Percentiles rank a stretch among this genome's conserved stretches.
phyloP scores from a whole-genome alignment of 257 asterid species.

The Osmanthus fragrans region DNA sequence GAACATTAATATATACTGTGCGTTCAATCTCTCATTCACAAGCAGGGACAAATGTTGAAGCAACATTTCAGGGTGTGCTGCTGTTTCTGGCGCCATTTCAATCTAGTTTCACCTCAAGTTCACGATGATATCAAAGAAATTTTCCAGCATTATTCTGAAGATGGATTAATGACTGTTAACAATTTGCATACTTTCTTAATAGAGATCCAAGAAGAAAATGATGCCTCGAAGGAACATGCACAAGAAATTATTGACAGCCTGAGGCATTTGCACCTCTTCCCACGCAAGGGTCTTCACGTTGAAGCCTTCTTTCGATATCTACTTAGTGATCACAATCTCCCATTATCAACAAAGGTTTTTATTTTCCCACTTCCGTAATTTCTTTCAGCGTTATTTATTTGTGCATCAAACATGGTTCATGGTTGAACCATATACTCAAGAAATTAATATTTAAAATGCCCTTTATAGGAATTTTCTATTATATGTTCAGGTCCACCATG shows the following conservation, averaged over 20 bases:
- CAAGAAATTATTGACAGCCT: slow-evolving; percentile 12
- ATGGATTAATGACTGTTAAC: slow-evolving; percentile 22
- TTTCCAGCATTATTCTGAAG: slow-evolving; percentile 14
- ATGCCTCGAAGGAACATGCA: slow-evolving; percentile 7
- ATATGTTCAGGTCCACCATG: slow-evolving; percentile 25
- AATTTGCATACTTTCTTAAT: slow-evolving; percentile 10
- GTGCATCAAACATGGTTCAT: no score
- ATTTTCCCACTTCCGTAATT: not conserved
- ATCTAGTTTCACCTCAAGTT: slow-evolving; percentile 12
- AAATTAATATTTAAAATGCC: no score
- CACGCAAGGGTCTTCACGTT: slow-evolving; percentile 16
- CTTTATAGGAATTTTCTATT: no score
- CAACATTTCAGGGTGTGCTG: slow-evolving; percentile 28
- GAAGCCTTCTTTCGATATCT: slow-evolving; percentile 29
- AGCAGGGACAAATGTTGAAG: not conserved
- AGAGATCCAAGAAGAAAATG: slow-evolving; percentile 16
- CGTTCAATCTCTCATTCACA: not conserved
- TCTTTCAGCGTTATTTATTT: not conserved
- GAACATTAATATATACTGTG: not conserved
- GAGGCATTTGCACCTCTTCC: slow-evolving; percentile 17
- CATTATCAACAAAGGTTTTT: not conserved
- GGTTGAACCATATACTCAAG: no score
- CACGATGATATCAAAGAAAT: slow-evolving; percentile 9
- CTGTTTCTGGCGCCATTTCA: slow-evolving; percentile 24
- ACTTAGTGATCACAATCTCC: slow-evolving; percentile 17